Conservation (phyloP, 2,329 filamentous ascomycete genomes). For the Trichoderma sp. region DNA sequence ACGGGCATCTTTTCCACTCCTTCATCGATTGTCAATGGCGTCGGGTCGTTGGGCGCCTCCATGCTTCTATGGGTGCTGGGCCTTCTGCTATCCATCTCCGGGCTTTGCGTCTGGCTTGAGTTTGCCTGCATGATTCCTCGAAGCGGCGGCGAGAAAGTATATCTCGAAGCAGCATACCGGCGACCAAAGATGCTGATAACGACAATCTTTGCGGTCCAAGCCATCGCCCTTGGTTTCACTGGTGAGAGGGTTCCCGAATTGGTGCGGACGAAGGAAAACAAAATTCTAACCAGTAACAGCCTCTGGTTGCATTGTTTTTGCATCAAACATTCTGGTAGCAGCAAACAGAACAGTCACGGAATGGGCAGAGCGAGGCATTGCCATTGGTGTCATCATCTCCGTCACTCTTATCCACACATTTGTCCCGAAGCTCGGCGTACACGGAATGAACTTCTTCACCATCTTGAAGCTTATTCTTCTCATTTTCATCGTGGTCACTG, state of each 20-base stretch:
- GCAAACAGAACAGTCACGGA: conserved; percentile 28
- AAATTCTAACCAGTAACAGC: not conserved
- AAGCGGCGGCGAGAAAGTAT: conserved; percentile 32
- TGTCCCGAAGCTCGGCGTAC: conserved; percentile 30
- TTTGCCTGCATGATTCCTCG: conserved; percentile 32
- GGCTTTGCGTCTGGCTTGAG: conserved; percentile 30
- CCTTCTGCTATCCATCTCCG: conserved; percentile 29
- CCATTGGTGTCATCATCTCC: conserved; percentile 28
- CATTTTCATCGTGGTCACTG: conserved; percentile 30
- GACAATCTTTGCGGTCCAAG: conserved; percentile 30
- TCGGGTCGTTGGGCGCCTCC: conserved; percentile 32
- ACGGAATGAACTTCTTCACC: conserved; percentile 32
- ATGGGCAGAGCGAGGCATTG: conserved; percentile 31
- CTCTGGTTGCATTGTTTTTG: conserved; percentile 31
- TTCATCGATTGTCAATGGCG: conserved; percentile 31
- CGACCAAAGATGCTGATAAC: conserved; percentile 31
- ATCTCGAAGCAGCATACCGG: conserved; percentile 30
- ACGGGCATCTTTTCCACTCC: conserved; percentile 34
- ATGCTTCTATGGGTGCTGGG: conserved; percentile 32
- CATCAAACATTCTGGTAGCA: conserved; percentile 30
- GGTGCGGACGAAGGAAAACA: not conserved
- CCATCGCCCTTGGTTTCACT: conserved; percentile 30
- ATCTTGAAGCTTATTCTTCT: conserved; percentile 29
- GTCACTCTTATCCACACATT: conserved; percentile 28
- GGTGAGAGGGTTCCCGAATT: conserved; percentile 10